Base-by-base conservation (phyloP, 257 asterid species). In the Gentiana straminea region DNA sequence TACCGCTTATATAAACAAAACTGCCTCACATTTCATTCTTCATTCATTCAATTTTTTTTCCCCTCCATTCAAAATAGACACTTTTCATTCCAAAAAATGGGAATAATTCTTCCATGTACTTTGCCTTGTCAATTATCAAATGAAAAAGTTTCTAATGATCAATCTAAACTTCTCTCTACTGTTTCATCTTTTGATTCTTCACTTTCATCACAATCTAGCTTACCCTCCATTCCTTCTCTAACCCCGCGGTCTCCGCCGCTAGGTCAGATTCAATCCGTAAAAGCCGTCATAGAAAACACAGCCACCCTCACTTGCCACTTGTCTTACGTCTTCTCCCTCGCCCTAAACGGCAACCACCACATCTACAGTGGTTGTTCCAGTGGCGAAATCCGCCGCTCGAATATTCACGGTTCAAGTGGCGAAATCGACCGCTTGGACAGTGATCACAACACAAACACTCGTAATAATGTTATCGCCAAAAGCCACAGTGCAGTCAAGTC, bases 201-300 rank as follows among this genome's bases (percentile, higher is more conserved):
- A 13, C 77, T 85, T 13, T 37, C 70, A 5, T 82, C 89, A 8
- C 95, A 81, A 55, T 70, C 69, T 10, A 86, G 95, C 45, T 75
- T 83, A 68, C 86, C 84, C 3, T 77, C 88, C 2, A 70, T 86
- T 52, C 91, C 79, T 57, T 86, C 95, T 47, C 75, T 86, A 34
- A 74, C 81, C 34, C 74, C 78, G 7, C 54, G 79, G 32, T 4
- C 70, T 50, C 77, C 68, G 13, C 1, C 45, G 45, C 8, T 39
- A 39, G 3, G 8, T 39, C 64, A 57, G 4, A 41, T 37, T 12
- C 64, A 52, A n/a, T 67, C 49, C 4, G 58, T 55, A 13, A 52
- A 72, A 38, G 32, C 70, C 67, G 51, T 66, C 54, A 4, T n/a
- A 53, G 68, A 58, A 68, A 71, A 65, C 72, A 4, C 64, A 8